These are phyloP conservation scores for Puccinia hordei DNA, from an alignment of 1,284 basidiomycete species.

Conservation along the genomic window DNA sequence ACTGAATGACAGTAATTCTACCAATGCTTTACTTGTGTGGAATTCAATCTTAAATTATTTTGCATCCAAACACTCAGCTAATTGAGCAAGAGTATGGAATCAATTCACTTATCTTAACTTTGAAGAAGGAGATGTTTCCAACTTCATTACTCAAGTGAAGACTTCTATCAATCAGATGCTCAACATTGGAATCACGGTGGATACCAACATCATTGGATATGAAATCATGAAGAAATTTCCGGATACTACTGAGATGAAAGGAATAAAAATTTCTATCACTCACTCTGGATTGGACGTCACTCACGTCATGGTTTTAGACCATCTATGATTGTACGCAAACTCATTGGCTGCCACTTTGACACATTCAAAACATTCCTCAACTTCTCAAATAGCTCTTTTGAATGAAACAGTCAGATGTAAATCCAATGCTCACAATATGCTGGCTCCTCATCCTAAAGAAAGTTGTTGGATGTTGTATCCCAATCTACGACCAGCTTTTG, in stretches of 20 bases:
- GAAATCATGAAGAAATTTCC: neutral
- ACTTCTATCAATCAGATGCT: neutral
- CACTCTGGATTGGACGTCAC: too few relatives aligned
- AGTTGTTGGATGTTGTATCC: neutral
- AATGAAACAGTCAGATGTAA: conserved; percentile 1
- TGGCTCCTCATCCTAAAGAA: neutral
- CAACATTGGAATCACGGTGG: neutral
- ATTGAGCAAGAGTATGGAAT: neutral
- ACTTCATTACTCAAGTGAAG: neutral
- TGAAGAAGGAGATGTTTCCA: neutral
- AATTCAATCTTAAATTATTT: neutral
- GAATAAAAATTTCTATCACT: neutral
- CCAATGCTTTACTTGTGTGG: neutral
- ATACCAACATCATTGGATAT: neutral
- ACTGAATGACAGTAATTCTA: neutral
- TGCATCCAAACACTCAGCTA: neutral
- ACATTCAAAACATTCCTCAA: neutral
- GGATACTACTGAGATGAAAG: neutral
- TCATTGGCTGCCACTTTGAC: too few relatives aligned
- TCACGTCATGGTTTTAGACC: neutral
- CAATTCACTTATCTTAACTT: neutral
- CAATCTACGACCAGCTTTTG: neutral
- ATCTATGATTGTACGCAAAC: neutral
- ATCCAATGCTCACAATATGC: neutral
- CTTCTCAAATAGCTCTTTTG: neutral